Evolutionary conservation across 805 yeast species (phyloP).

Genomic region (Candida chauliodis): DNA sequence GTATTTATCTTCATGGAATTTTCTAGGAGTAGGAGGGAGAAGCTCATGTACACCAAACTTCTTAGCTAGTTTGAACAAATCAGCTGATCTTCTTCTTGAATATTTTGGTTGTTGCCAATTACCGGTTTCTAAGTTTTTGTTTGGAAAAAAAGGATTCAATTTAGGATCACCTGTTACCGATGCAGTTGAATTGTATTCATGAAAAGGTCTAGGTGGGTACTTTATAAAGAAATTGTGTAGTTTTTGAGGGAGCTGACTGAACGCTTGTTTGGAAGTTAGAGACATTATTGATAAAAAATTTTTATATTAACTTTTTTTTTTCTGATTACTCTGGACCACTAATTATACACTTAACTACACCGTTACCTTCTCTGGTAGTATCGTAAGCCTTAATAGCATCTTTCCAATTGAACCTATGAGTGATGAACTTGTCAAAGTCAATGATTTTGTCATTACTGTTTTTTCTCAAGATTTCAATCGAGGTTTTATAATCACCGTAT

Average conservation of each 20-base stretch:
- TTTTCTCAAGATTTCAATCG: constrained; percentile 61
- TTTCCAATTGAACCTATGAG: constrained; percentile 68
- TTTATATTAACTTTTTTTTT: neutral
- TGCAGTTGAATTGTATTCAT: constrained; percentile 60
- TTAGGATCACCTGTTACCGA: constrained; percentile 61
- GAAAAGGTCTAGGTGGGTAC: constrained; percentile 83
- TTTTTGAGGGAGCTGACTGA: constrained; percentile 61
- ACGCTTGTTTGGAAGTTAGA: constrained; percentile 41
- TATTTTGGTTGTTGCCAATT: constrained; percentile 72
- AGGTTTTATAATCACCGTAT: constrained; percentile 69
- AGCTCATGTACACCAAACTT: constrained; percentile 76
- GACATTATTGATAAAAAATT: constrained; percentile 15
- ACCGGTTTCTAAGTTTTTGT: constrained; percentile 79
- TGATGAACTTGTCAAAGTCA: constrained; percentile 64
- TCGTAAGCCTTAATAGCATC: constrained; percentile 78
- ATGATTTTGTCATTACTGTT: constrained; percentile 50
- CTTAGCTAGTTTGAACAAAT: constrained; percentile 75
- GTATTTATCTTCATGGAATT: constrained; percentile 77
- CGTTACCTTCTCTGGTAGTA: constrained; percentile 59
- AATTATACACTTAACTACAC: constrained; percentile 76
- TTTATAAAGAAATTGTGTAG: constrained; percentile 72
- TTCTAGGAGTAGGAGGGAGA: constrained; percentile 67
- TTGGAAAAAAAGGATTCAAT: constrained; percentile 85
- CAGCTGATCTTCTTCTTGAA: constrained; percentile 80
- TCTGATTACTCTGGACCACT: constrained; percentile 59